Conservation (phyloP, 306 rosid species). For the Datisca glomerata region DNA sequence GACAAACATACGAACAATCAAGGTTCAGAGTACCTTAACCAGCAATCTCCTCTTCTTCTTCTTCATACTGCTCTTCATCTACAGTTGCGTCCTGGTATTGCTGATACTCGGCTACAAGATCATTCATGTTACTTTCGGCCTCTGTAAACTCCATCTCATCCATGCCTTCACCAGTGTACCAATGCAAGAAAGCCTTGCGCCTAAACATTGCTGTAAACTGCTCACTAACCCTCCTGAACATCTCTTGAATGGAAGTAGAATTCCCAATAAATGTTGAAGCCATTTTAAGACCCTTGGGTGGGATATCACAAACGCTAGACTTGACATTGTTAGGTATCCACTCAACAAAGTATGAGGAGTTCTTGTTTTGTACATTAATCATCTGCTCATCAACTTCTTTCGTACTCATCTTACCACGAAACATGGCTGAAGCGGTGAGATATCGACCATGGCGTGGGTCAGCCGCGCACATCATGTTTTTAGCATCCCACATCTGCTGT, state of each 20-base stretch:
- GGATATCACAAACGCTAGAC: slow-evolving; percentile 81
- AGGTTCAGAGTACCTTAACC: slow-evolving; percentile 25
- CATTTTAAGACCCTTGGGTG: slow-evolving; percentile 70
- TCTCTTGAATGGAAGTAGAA: slow-evolving; percentile 76
- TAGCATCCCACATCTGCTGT: slow-evolving; percentile 56
- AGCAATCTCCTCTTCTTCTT: slow-evolving; percentile 42
- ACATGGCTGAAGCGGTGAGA: slow-evolving; percentile 78
- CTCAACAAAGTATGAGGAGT: slow-evolving; percentile 73
- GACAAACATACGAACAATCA: slow-evolving; percentile 10
- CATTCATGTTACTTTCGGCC: slow-evolving; percentile 89
- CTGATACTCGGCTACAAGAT: slow-evolving; percentile 82
- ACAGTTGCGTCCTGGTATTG: slow-evolving; percentile 77
- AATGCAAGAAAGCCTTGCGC: slow-evolving; percentile 63
- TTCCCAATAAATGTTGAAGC: slow-evolving; percentile 70
- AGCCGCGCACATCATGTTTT: slow-evolving; percentile 78
- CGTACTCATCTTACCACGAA: slow-evolving; percentile 90
- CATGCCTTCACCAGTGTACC: slow-evolving; percentile 96
- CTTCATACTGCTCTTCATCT: slow-evolving; percentile 39
- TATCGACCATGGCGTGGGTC: slow-evolving; percentile 87
- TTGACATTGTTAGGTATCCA: slow-evolving; percentile 85
- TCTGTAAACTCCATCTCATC: slow-evolving; percentile 91
- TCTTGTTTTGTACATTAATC: slow-evolving; percentile 77
- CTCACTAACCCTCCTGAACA: slow-evolving; percentile 90
- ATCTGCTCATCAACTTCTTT: slow-evolving; percentile 88
- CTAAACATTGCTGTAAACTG: slow-evolving; percentile 89